These are phyloP conservation scores for Kluyveromyces marxianus DNA, from an alignment of 1,139 yeast species.

Conservation along the genomic window DNA sequence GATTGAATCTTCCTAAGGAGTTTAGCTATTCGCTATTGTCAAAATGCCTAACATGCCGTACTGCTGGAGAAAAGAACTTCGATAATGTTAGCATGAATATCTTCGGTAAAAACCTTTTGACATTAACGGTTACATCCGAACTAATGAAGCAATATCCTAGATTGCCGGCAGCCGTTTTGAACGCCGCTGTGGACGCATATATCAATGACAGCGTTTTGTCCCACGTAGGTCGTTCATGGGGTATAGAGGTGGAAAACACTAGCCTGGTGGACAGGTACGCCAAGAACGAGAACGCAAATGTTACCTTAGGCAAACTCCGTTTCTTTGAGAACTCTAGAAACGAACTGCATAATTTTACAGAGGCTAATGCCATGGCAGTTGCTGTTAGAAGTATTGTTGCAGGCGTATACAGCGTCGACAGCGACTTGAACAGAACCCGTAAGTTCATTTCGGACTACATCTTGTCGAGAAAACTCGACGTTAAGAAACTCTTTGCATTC, in stretches of 20 bases:
- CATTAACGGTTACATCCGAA: conserved; percentile 69
- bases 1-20: conserved; percentile 52
- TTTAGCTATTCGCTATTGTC: conserved; percentile 66
- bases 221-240: conserved; percentile 73
- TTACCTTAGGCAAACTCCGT: conserved; percentile 60
- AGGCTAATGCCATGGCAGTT: conserved; percentile 36
- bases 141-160: conserved; percentile 77
- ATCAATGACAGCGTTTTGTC: conserved; percentile 59
- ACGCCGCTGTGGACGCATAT: conserved; percentile 66
- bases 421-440: conserved; percentile 40
- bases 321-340: conserved; percentile 31
- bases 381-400: conserved; percentile 69
- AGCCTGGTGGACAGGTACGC: conserved; percentile 61
- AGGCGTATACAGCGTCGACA: conserved; percentile 54
- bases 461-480: conserved; percentile 68
- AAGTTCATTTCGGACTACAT: conserved; percentile 65
- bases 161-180: conserved; percentile 71
- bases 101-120: conserved; percentile 71
- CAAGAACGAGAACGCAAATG: conserved; percentile 58
- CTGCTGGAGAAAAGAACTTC: conserved; percentile 31
- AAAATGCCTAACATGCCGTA: conserved; percentile 59
- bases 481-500: conserved; percentile 68
- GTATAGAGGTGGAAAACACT: conserved; percentile 68
- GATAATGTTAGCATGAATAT: conserved; percentile 75
- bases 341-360: conserved; percentile 24